Evolutionary conservation across 2,329 filamentous ascomycete genomes (phyloP).

Genomic region (Aaosphaeria pasadenensis): DNA sequence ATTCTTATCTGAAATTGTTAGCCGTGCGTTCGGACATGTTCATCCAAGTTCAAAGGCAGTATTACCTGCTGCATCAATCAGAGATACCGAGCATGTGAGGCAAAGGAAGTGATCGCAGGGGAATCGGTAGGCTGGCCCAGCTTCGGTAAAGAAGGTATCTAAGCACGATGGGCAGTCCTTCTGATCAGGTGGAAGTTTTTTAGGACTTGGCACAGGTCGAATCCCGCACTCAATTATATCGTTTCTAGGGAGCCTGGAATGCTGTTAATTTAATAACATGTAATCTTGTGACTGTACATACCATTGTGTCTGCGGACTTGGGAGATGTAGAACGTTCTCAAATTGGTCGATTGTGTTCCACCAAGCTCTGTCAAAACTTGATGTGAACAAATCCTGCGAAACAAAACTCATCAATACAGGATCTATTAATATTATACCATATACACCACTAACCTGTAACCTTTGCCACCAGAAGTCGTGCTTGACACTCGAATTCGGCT

Average conservation of each 20-base stretch:
- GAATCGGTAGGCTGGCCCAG: constrained; percentile 4
- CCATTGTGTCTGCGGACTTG: constrained; percentile 3
- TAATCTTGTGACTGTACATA: not conserved
- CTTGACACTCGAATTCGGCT: not conserved
- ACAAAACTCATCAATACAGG: not conserved
- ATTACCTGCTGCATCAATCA: constrained; percentile 1
- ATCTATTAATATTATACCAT: not conserved
- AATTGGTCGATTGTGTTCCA: constrained; percentile 4
- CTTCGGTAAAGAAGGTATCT: constrained; percentile 4
- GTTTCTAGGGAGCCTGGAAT: no score
- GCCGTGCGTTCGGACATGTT: no score
- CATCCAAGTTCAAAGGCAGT: no score
- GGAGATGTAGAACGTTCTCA: constrained; percentile 1
- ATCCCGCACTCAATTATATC: no score
- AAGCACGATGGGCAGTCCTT: not conserved
- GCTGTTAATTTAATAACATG: no score
- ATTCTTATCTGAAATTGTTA: not conserved
- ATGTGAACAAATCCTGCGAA: constrained; percentile 8
- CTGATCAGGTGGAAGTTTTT: no score
- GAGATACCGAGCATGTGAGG: constrained; percentile 5
- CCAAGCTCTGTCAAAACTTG: constrained; percentile 6
- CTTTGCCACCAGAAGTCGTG: constrained; percentile 11
- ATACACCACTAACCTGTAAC: constrained; percentile 5
- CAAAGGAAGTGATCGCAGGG: constrained; percentile 8
- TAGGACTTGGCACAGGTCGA: no score